Conservation (phyloP, 257 asterid species). For the Rehmannia glutinosa region DNA sequence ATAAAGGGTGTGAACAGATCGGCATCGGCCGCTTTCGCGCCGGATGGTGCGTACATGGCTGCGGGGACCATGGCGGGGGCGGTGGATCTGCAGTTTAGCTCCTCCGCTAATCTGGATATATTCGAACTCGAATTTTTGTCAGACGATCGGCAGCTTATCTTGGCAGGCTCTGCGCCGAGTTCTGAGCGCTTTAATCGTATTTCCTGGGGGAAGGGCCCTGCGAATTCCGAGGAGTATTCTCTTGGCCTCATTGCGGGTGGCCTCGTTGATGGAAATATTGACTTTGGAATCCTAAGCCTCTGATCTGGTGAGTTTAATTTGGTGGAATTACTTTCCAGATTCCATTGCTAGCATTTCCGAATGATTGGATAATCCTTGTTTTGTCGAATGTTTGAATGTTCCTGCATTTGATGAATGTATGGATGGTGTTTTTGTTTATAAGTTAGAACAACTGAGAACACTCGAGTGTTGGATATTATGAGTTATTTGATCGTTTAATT, state of each 20-base stretch:
- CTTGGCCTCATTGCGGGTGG: conserved; percentile 96
- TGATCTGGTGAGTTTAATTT: conserved; percentile 63
- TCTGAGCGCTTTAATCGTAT: conserved; percentile 83
- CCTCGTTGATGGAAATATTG: conserved; percentile 85
- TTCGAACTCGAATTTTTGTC: conserved; percentile 81
- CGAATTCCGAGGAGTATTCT: conserved; percentile 63
- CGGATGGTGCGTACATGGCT: conserved; percentile 79
- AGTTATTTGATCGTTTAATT: not conserved
- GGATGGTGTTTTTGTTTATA: not conserved
- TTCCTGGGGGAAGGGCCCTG: conserved; percentile 69
- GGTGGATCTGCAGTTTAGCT: conserved; percentile 93
- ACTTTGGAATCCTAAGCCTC: conserved; percentile 84
- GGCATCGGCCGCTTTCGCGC: conserved; percentile 88
- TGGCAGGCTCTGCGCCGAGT: conserved; percentile 64
- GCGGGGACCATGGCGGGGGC: conserved; percentile 99
- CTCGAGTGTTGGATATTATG: not conserved
- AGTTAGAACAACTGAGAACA: too few species aligned
- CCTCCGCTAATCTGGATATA: conserved; percentile 85
- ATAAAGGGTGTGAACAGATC: conserved; percentile 83
- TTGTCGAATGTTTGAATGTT: not conserved
- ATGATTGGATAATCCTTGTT: not conserved
- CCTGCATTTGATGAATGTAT: conserved; percentile 10
- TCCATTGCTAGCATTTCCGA: conserved; percentile 1
- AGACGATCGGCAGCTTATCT: conserved; percentile 63
- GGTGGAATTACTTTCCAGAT: conserved; percentile 4